Evolutionary conservation across 345 rosid genomes (phyloP), one percentile per base, ranked within the genome.

Genomic region (Lumnitzera racemosa): DNA sequence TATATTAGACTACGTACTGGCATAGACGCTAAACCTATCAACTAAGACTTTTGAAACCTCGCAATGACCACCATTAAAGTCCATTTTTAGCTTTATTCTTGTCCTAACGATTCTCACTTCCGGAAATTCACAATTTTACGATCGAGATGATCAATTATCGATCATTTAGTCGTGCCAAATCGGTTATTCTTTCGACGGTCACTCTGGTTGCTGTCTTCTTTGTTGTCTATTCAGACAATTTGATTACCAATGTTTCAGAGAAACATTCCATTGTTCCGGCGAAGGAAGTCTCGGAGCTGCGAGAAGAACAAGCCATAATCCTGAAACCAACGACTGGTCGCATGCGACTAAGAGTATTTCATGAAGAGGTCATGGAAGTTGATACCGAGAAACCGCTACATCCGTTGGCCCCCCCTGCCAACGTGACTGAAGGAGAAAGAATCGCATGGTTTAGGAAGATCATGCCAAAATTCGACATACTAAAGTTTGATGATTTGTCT

Each of bases 401-500:
- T 24, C 61, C 85, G 61, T 52, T 79, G 59, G 60, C 71, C 36
- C 83, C 89, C 63, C 86, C 87, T 0, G 55, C 46, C 25, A 75
- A 75, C 74, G 67, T 54, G 31, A 71, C 83, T 27, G 78, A 74
- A 65, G 76, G 70, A 53, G 72, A 76, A 46, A 78, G 86, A 56
- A 76, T 78, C 1, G 67, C 64, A 15, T 75, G 89, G 88, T 80
- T 87, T 62, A 66, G 73, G 8, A 57, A 60, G 0, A 83, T 78
- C 70, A 71, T 80, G 14, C 64, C 57, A 0, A 74, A 76, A 1
- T 63, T 78, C 31, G 80, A 77, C 62, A 73, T 85, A 59, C 74
- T 91, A 69, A 74, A 60, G 73, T 78, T 96, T 25, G 71, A 78
- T 13, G 58, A 76, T 49, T 15, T 72, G 51, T 74, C 86, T 24